phyloP scores from a whole-genome alignment of 2,329 filamentous ascomycete genomes.

The Didymella keratinophila region DNA sequence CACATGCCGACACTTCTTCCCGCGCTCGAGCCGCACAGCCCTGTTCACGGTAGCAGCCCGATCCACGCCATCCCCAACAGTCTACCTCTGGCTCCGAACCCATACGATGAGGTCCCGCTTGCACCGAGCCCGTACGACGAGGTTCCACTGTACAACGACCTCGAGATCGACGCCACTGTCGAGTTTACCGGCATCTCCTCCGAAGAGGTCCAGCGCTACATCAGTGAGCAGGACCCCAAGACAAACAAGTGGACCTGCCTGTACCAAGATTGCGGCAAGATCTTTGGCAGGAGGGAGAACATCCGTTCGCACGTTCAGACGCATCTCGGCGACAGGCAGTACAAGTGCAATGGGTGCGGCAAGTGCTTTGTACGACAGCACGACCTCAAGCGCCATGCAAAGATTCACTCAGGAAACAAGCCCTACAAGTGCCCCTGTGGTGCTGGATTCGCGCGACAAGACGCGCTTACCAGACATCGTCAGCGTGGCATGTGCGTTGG shows the following conservation, averaged over 20 bases:
- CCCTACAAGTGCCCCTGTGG: constrained; percentile 94
- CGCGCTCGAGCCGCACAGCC: constrained; percentile 32
- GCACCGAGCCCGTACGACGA: constrained; percentile 31
- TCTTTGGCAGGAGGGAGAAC: constrained; percentile 97
- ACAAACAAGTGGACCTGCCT: constrained; percentile 59
- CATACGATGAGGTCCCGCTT: constrained; percentile 28
- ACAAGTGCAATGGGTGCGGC: constrained; percentile 88
- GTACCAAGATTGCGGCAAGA: constrained; percentile 78
- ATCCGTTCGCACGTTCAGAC: constrained; percentile 99
- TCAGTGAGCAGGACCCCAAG: constrained; percentile 55
- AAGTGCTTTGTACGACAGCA: constrained; percentile 98
- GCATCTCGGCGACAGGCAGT: constrained; percentile 94
- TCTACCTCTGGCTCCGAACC: constrained; percentile 26
- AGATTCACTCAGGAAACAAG: constrained; percentile 96
- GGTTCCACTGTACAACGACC: constrained; percentile 47
- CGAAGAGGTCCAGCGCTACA: constrained; percentile 70
- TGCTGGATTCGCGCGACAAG: constrained; percentile 92
- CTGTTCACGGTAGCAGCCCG: constrained; percentile 30
- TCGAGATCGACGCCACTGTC: constrained; percentile 67
- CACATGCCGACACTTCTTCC: constrained; percentile 42
- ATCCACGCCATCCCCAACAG: constrained; percentile 26
- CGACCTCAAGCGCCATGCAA: constrained; percentile 94
- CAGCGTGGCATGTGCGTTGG: constrained; percentile 97
- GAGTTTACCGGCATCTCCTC: constrained; percentile 84
- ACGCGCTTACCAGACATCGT: constrained; percentile 91